Percentiles rank a stretch among this genome's conserved stretches.
Evolutionary conservation across 805 yeast genomes (phyloP).

Genomic region (Babjeviella inositovora): DNA sequence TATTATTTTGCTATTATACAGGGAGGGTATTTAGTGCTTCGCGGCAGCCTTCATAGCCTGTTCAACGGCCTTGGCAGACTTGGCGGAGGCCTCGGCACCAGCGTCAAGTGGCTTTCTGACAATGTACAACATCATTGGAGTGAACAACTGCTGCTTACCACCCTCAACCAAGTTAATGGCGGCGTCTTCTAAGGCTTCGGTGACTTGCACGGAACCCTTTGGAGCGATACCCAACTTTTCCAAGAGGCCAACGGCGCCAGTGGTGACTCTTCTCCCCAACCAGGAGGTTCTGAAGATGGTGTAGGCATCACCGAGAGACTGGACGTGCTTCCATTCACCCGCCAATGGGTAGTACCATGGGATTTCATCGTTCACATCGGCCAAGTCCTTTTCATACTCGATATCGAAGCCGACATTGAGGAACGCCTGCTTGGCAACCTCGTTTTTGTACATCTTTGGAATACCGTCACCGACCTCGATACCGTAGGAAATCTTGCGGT

Average conservation of each 20-base stretch:
- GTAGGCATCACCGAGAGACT: constrained; percentile 57
- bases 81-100: too few species aligned
- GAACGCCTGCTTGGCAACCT: constrained; percentile 81
- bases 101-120: constrained; percentile 59
- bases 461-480: constrained; percentile 98
- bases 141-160: constrained; percentile 77
- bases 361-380: constrained; percentile 63
- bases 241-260: constrained; percentile 62
- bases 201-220: constrained; percentile 79
- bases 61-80: too few species aligned
- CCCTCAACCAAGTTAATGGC: constrained; percentile 92
- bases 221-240: constrained; percentile 86
- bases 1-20: too few species aligned
- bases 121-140: constrained; percentile 95
- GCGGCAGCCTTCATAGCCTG: too few species aligned
- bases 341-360: constrained; percentile 98
- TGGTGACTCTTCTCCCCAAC: constrained; percentile 77
- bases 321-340: constrained; percentile 86
- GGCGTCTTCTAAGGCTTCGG: constrained; percentile 90
- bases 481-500: constrained; percentile 90
- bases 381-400: constrained; percentile 64
- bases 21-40: too few species aligned
- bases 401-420: constrained; percentile 78
- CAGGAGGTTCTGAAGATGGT: constrained; percentile 82
- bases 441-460: constrained; percentile 83